A percentile compares a stretch with the other conserved stretches of the same genome.
Conservation (phyloP, 2,329 filamentous ascomycete species). For the Sarocladium kiliense region DNA sequence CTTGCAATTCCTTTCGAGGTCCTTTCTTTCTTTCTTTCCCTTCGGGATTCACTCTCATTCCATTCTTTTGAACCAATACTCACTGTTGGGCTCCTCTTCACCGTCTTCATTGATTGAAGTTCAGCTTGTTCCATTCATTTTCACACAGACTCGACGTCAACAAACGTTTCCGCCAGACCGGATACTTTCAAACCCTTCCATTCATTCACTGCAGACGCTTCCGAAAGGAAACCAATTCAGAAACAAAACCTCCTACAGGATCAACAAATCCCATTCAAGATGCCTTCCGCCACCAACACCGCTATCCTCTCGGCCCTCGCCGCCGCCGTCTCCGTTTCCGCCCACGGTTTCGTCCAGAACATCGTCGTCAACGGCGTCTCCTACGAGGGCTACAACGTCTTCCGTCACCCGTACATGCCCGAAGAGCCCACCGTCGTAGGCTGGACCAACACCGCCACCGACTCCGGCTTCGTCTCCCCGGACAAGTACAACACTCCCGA, state of each 20-base stretch:
- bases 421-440: conserved; percentile 10
- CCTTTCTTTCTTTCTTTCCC: no score
- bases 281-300: background rate
- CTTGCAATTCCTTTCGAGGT: no score
- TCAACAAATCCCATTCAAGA: background rate
- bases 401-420: conserved; percentile 8
- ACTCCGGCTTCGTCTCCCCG: conserved; percentile 43
- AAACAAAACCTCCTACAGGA: background rate
- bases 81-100: no score
- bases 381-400: conserved; percentile 12
- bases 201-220: no score
- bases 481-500: conserved; percentile 29
- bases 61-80: no score
- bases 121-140: background rate
- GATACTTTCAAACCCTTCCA: background rate
- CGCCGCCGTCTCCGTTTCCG: conserved; percentile 9
- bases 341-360: conserved; percentile 12
- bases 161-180: background rate
- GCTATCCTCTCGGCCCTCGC: conserved; percentile 6
- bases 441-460: conserved; percentile 16
- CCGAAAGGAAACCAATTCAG: background rate
- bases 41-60: no score
- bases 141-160: conserved; percentile 2
- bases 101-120: conserved; percentile 7
- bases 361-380: conserved; percentile 10